Base-by-base conservation (phyloP, 2,329 filamentous ascomycete genomes). In the Chaetomium globosum region DNA sequence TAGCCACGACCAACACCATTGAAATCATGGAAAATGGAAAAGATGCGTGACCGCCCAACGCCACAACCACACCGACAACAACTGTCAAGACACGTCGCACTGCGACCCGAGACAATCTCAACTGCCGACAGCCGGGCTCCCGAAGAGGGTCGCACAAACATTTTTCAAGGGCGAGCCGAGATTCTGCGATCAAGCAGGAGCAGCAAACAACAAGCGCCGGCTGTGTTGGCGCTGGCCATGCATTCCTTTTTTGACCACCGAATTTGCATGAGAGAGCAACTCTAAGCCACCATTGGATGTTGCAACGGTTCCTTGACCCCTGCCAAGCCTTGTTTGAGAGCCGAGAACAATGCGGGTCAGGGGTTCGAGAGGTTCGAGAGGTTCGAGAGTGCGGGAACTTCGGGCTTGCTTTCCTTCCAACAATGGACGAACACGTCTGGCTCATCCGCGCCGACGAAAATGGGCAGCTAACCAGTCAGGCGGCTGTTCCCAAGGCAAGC, bases 301-400 rank as follows among this genome's bases (percentile, higher is more conserved):
- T 28, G 23, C 26, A 28, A 13, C 30, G 26, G 8, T 48, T 26
- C 19, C 3, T n/a, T 49, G 6, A 52, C 61, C 63, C 63, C 63
- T 64, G 63, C 63, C 63, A 56, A 60, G 57, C 21, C 21, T 30
- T 36, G 19, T 30, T 12, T 43, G 21, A 12, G 21, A 12, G 48
- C 33, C 54, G 23, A 59, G 54, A 54, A 36, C 61, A 28, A 4
- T 16, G 48, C 26, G 19, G 33, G 48, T 51, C 54, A 63, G 61
- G 61, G 61, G 61, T 16, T 30, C 33, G 33, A 28, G 21, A 21
- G 48, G 23, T n/a, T n/a, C n/a, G n/a, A 63, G 61, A 55, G 61
- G 61, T 16, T 30, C 33, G 33, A 28, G 21, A 21, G 48, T 16
- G 19, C 39, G 21, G 39, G 43, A 46, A 16, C 7, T 7, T 43